Percentiles rank a stretch among this genome's conserved stretches.
Evolutionary conservation across 768 basidiomycete species (phyloP).

Genomic region (Trametopsis cervina): DNA sequence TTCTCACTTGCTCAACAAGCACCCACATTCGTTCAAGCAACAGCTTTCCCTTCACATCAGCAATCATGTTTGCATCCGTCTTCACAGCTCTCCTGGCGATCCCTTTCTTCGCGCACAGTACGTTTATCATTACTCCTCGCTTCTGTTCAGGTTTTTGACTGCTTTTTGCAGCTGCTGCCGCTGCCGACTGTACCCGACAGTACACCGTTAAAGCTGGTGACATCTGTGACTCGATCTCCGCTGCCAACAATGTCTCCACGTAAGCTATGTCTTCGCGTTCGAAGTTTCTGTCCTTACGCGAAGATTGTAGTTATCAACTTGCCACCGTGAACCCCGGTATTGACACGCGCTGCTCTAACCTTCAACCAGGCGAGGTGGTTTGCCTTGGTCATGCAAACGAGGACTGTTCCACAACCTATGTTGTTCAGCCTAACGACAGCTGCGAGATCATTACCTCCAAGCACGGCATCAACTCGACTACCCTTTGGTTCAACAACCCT

Average conservation of each 20-base stretch:
- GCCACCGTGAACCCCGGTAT: slow-evolving; percentile 53
- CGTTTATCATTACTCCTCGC: slow-evolving; percentile 12
- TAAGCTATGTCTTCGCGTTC: slow-evolving; percentile 34
- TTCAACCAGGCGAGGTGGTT: slow-evolving; percentile 39
- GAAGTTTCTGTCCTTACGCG: too few relatives aligned
- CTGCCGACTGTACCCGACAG: slow-evolving; percentile 43
- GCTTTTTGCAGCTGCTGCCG: slow-evolving; percentile 11
- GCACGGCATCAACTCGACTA: slow-evolving; percentile 41
- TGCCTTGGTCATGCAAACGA: slow-evolving; percentile 55
- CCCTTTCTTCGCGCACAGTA: slow-evolving; percentile 40
- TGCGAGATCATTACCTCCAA: slow-evolving; percentile 43
- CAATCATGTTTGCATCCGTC: slow-evolving; percentile 33
- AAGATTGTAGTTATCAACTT: slow-evolving; percentile 57
- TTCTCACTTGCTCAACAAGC: slow-evolving; percentile 10
- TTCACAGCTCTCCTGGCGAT: slow-evolving; percentile 37
- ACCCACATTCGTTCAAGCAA: slow-evolving; percentile 19
- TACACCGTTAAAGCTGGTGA: slow-evolving; percentile 54
- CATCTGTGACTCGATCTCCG: slow-evolving; percentile 64
- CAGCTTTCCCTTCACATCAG: slow-evolving; percentile 17
- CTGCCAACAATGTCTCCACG: slow-evolving; percentile 55
- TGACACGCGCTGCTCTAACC: slow-evolving; percentile 51
- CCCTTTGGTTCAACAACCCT: slow-evolving; percentile 67
- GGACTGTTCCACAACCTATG: slow-evolving; percentile 60
- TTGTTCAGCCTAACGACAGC: slow-evolving; percentile 47
- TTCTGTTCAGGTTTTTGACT: neutral